Evolutionary conservation across 2,329 filamentous ascomycete species (phyloP), one percentile per base, ranked within the genome.

Genomic region (Xylaria sp.): DNA sequence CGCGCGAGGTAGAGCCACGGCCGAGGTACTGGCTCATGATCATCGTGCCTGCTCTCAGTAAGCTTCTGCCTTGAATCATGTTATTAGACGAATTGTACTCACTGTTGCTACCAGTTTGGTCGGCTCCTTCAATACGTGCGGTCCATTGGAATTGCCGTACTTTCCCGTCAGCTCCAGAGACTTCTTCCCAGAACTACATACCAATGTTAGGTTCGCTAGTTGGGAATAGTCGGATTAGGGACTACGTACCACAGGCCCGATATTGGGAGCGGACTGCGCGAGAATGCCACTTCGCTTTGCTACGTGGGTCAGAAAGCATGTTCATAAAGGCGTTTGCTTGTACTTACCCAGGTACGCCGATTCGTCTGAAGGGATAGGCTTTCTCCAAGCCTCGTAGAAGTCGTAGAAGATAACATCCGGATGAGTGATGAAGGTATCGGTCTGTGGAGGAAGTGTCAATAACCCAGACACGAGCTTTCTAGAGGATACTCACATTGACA

Each of bases 91-190:
- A 29, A 23, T 17, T 41, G 13, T 47, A 57, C 71, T 65, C 62
- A 73, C 72, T 72, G 51, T 71, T 73, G 44, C 66, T 72, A 31
- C 70, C 72, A n/a, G 75, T 74, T 41, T 67, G 62, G 51, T 73
- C 71, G 52, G 77, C 80, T 41, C 81, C 83, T 66, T 89, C 87
- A 37, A 89, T 85, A 66, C 87, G 83, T 38, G 86, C 83, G 7
- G 87, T 89, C 79, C 85, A 90, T 71, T 90, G 87, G 31, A 90
- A 76, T 66, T 88, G 84, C 44, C 87, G 82, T 5, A 83, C 81
- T 60, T 86, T 82, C 27, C 86, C 86, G 67, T 90, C 87, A 4
- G 67, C 73, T 8, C 81, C 81, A 35, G 72, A 75, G 70, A 88
- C 82, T 62, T 86, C 82, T 65, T 88, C 85, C 81, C 83, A 88